Conservation (phyloP, 805 yeast species). For the Starmerella apis region DNA sequence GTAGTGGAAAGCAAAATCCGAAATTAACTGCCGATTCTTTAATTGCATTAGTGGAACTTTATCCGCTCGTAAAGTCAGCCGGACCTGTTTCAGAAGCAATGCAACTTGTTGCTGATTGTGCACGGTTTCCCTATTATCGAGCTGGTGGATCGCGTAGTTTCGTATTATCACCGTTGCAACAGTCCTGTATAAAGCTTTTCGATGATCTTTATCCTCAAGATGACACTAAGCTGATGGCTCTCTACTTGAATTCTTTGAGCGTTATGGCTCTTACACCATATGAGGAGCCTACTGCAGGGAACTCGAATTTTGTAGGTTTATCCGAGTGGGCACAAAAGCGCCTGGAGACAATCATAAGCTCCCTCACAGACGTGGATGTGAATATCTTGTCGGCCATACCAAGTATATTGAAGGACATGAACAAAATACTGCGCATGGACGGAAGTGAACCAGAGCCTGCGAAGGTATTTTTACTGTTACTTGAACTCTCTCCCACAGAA, state of each 20-base stretch:
- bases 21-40: constrained; percentile 48
- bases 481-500: neutral
- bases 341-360: constrained; percentile 3
- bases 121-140: constrained; percentile 21
- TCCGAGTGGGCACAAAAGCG: constrained; percentile 14
- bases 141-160: constrained; percentile 39
- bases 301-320: constrained; percentile 12
- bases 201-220: constrained; percentile 23
- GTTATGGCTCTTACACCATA: constrained; percentile 18
- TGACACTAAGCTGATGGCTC: constrained; percentile 6
- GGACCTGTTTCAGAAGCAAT: constrained; percentile 10
- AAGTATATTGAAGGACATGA: constrained; percentile 4
- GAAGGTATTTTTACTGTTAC: constrained; percentile 10
- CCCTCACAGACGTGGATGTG: neutral
- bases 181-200: constrained; percentile 44
- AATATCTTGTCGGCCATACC: neutral
- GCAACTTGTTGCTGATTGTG: constrained; percentile 14
- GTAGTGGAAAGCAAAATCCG: constrained; percentile 34
- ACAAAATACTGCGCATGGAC: neutral
- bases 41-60: constrained; percentile 29
- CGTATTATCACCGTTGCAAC: constrained; percentile 52
- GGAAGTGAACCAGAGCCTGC: neutral
- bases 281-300: constrained; percentile 8
- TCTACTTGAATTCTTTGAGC: constrained; percentile 13
- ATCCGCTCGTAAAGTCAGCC: constrained; percentile 5